A percentile compares a stretch with the other conserved stretches of the same genome.
phyloP scores from a whole-genome alignment of 306 rosid genomes.

The Cicer judaicum region DNA sequence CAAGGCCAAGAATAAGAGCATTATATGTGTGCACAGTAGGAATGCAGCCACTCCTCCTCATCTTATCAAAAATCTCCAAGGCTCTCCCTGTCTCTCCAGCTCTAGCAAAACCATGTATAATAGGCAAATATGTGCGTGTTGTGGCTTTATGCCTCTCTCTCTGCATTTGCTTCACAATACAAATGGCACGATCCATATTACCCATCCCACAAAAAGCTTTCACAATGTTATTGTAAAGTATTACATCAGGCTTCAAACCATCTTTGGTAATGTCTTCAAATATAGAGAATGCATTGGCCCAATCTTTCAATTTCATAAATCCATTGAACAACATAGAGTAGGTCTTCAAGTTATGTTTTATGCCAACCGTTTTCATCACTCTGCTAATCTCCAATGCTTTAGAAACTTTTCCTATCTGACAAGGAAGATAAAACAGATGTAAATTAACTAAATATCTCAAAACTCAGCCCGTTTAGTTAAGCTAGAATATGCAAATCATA shows the following conservation, averaged over 20 bases:
- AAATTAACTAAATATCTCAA: constrained; percentile 16
- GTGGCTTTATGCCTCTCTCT: constrained; percentile 82
- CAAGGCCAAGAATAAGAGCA: constrained; percentile 95
- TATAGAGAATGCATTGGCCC: constrained; percentile 93
- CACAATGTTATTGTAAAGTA: constrained; percentile 85
- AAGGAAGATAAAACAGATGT: constrained; percentile 41
- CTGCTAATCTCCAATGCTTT: constrained; percentile 83
- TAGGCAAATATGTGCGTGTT: constrained; percentile 89
- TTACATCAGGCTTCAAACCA: constrained; percentile 87
- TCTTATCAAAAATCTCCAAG: constrained; percentile 85
- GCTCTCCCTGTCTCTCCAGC: constrained; percentile 83
- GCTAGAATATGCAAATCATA: constrained; percentile 7
- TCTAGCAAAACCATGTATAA: constrained; percentile 89
- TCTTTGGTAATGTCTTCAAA: constrained; percentile 78
- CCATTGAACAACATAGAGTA: constrained; percentile 97
- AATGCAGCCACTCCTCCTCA: constrained; percentile 94
- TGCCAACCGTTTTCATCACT: constrained; percentile 73
- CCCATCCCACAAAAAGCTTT: constrained; percentile 95
- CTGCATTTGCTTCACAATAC: constrained; percentile 85
- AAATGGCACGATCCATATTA: constrained; percentile 86
- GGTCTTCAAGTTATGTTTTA: constrained; percentile 92
- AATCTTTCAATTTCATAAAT: constrained; percentile 85
- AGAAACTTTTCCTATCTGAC: constrained; percentile 89
- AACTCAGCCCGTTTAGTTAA: background rate
- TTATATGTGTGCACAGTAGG: constrained; percentile 95